A percentile compares a stretch with the other conserved stretches of the same genome.
phyloP scores from a whole-genome alignment of 2,329 filamentous ascomycete species.

The Celoporthe dispersa region DNA sequence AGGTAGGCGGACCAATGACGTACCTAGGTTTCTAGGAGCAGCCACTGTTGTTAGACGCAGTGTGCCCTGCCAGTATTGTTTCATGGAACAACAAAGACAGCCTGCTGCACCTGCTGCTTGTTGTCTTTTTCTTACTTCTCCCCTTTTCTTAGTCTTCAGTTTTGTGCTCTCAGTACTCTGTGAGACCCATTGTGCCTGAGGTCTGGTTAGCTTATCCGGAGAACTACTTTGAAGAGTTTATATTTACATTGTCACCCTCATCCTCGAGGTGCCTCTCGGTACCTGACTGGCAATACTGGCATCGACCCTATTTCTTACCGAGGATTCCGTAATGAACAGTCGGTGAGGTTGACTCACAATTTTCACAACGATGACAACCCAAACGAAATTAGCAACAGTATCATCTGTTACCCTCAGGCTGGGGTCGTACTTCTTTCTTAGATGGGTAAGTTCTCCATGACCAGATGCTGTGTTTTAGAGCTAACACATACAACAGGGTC shows the following conservation, averaged over 20 bases:
- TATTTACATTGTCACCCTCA: neutral
- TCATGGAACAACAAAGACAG: neutral
- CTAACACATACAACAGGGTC: slow-evolving; percentile 35
- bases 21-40: neutral
- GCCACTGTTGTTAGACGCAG: neutral
- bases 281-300: neutral
- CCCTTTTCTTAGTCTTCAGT: neutral
- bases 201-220: neutral
- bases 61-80: neutral
- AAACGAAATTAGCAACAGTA: slow-evolving; percentile 42
- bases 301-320: neutral
- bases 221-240: neutral
- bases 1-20: slow-evolving; percentile 2
- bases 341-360: neutral
- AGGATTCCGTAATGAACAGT: slow-evolving; percentile 5
- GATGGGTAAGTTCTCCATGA: slow-evolving; percentile 56
- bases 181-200: neutral
- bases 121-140: neutral
- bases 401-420: slow-evolving; percentile 56
- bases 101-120: slow-evolving; percentile 2
- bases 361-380: slow-evolving; percentile 36
- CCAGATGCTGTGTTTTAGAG: too few species aligned
- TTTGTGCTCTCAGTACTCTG: neutral
- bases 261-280: too few species aligned
- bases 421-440: slow-evolving; percentile 60